phyloP scores from a whole-genome alignment of 176 grass and related monocot genomes.

The Chrysopogon serrulatus region DNA sequence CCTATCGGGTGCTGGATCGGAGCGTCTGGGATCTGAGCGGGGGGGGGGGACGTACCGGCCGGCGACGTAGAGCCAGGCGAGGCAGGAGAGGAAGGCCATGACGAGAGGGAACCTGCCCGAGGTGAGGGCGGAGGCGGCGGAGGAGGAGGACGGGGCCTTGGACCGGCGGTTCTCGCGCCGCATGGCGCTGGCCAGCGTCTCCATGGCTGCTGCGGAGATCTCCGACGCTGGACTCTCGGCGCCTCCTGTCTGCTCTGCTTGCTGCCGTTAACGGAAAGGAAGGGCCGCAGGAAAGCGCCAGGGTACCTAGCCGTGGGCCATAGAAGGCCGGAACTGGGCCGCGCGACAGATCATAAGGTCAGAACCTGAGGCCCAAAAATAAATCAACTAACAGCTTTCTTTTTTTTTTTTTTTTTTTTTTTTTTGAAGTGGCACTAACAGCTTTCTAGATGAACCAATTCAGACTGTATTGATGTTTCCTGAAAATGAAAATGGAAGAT shows the following conservation, averaged over 20 bases:
- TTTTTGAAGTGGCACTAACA: no score
- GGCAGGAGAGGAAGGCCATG: constrained; percentile 94
- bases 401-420: no score
- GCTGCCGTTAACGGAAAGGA: neutral
- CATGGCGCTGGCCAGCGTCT: constrained; percentile 82
- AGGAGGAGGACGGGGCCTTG: constrained; percentile 28
- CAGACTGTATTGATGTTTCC: neutral
- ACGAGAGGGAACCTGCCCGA: constrained; percentile 56
- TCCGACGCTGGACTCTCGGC: constrained; percentile 15
- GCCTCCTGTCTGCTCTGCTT: neutral
- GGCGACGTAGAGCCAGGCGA: constrained; percentile 96
- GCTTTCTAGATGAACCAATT: neutral
- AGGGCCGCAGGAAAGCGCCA: neutral
- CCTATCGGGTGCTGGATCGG: neutral
- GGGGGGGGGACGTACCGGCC: constrained; percentile 39
- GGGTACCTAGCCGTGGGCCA: neutral
- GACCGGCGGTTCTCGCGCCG: constrained; percentile 58
- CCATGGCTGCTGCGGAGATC: constrained; percentile 40
- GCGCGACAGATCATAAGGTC: neutral
- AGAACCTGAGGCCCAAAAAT: neutral
- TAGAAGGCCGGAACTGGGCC: neutral
- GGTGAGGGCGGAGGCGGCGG: constrained; percentile 6
- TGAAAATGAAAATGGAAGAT: neutral
- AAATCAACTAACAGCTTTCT: neutral
- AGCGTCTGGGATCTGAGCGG: constrained; percentile 7